These are phyloP conservation scores for Penicillium brasilianum DNA, from an alignment of 2,329 filamentous ascomycete species.

Conservation along the genomic window DNA sequence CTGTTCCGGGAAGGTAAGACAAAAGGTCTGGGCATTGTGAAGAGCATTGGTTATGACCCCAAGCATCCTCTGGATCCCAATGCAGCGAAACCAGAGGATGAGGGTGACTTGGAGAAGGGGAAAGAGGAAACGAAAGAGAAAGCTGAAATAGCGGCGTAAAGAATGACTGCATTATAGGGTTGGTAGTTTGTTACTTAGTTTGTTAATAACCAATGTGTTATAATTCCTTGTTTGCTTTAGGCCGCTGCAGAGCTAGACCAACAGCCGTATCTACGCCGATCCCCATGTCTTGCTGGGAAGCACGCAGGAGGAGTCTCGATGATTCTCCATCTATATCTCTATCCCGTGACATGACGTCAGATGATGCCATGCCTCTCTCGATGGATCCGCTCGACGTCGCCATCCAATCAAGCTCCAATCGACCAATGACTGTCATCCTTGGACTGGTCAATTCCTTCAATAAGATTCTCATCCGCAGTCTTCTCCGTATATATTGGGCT, in stretches of 20 bases:
- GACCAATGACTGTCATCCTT: neutral
- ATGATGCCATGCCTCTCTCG: constrained; percentile 22
- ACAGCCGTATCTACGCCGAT: neutral
- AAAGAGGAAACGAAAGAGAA: constrained; percentile 3
- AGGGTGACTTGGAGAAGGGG: constrained; percentile 19
- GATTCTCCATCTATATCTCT: neutral
- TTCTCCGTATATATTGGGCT: constrained; percentile 8
- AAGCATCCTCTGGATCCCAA: constrained; percentile 54
- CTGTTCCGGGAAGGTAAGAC: constrained; percentile 94
- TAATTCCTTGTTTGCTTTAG: neutral
- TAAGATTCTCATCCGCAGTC: neutral
- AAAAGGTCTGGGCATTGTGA: constrained; percentile 94
- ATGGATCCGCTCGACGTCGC: constrained; percentile 1
- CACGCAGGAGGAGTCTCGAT: neutral
- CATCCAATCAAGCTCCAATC: neutral
- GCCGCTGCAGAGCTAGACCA: neutral
- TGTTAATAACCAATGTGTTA: neutral
- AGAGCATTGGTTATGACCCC: constrained; percentile 85
- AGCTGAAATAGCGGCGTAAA: neutral
- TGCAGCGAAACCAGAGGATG: constrained; percentile 27
- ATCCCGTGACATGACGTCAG: constrained; percentile 32
- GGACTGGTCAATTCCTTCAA: neutral
- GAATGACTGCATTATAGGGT: neutral
- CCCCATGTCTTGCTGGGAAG: neutral
- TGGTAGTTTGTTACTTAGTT: neutral